phyloP scores from a whole-genome alignment of 768 basidiomycete species.

The Lyophyllum shimeji region DNA sequence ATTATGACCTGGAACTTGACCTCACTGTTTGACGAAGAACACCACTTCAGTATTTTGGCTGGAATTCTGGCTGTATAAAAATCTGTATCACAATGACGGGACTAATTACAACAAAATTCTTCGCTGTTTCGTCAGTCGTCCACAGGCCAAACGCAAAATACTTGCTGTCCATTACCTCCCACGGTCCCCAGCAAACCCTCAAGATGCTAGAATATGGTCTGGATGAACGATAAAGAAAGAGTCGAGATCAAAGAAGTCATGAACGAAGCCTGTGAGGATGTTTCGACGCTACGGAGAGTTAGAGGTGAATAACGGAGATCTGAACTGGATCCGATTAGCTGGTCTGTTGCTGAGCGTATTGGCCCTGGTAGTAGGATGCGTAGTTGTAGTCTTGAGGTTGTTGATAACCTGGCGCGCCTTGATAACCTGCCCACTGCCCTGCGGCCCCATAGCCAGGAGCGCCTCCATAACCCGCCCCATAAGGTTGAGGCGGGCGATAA shows the following conservation, averaged over 20 bases:
- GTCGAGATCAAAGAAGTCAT: constrained; percentile 14
- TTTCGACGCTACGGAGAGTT: constrained; percentile 43
- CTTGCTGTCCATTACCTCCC: constrained; percentile 19
- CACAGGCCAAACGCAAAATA: constrained; percentile 13
- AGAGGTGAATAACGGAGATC: constrained; percentile 34
- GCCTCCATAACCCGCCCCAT: constrained; percentile 47
- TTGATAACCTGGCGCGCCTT: constrained; percentile 43
- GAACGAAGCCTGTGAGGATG: constrained; percentile 29
- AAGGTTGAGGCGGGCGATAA: constrained; percentile 70
- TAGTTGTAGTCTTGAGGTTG: constrained; percentile 79
- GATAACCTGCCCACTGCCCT: constrained; percentile 49
- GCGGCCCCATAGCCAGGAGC: constrained; percentile 42
- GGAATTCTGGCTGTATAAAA: constrained; percentile 11
- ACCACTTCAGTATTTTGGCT: neutral
- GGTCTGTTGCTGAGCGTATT: constrained; percentile 78
- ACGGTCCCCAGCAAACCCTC: constrained; percentile 3
- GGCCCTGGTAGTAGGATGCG: constrained; percentile 85
- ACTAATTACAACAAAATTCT: constrained; percentile 11
- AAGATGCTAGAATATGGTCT: constrained; percentile 10
- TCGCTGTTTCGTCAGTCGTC: constrained; percentile 20
- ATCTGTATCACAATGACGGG: constrained; percentile 11
- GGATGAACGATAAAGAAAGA: constrained; percentile 3
- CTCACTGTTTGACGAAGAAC: no score
- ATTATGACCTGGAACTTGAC: no score
- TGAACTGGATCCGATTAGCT: constrained; percentile 29